Evolutionary conservation across 1,284 basidiomycete genomes (phyloP).

Genomic region (Austroboletus olivaceoglutinosus): DNA sequence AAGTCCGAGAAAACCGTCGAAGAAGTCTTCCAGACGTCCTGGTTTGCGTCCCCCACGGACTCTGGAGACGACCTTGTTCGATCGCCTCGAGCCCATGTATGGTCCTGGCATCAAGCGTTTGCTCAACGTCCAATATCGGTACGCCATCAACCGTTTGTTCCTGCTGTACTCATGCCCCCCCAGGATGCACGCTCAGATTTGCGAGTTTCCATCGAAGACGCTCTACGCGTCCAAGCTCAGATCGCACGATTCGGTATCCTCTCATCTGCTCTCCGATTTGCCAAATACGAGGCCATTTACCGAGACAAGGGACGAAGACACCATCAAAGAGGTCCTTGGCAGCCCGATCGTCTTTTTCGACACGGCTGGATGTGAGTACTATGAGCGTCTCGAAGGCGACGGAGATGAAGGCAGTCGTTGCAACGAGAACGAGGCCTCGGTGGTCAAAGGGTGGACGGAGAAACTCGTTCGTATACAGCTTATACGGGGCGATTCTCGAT

Average conservation of each 20-base stretch:
- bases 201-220: constrained; percentile 80
- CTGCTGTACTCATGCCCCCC: background rate
- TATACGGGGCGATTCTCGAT: background rate
- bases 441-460: constrained; percentile 81
- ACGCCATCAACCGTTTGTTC: constrained; percentile 16
- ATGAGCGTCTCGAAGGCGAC: constrained; percentile 68
- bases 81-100: constrained; percentile 85
- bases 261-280: constrained; percentile 72
- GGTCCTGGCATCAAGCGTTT: constrained; percentile 82
- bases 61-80: constrained; percentile 89
- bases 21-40: constrained; percentile 19
- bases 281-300: constrained; percentile 44
- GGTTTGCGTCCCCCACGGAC: constrained; percentile 65
- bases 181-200: constrained; percentile 89
- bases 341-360: constrained; percentile 92
- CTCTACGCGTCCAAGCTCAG: constrained; percentile 77
- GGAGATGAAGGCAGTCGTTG: constrained; percentile 82
- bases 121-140: constrained; percentile 87
- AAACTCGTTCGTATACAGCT: constrained; percentile 69
- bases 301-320: constrained; percentile 56
- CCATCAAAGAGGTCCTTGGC: constrained; percentile 59
- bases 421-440: constrained; percentile 90
- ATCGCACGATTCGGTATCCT: constrained; percentile 70
- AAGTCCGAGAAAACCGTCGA: constrained; percentile 13
- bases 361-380: constrained; percentile 91